Evolutionary conservation across 352 stramenopile genomes (phyloP), one percentile per base, ranked within the genome.

Genomic region (Pythium aristosporum): DNA sequence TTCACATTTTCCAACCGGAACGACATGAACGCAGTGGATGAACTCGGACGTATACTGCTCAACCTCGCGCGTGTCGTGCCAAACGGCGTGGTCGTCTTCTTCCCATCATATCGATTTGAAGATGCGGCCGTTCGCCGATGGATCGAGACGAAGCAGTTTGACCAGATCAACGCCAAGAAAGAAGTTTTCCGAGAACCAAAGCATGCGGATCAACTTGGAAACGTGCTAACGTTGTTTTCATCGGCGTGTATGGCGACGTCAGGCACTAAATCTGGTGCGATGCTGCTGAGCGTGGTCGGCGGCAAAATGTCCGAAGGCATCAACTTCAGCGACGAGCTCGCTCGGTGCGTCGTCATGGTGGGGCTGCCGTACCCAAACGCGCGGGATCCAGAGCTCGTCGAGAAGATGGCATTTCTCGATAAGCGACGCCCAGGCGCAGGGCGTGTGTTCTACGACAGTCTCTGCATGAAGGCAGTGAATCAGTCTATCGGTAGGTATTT

Each of bases 281-380:
- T 98, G 46, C 70, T 99, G 2, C 85, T 99, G 18, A 98, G 92
- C 63, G 97, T 99, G 0, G 96, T 99, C 28, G 97, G 97, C 13
- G 98, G 97, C 0, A 99, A 99, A 77, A 98, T 99, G 83, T 99
- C 92, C 3, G 98, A 99, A 85, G 98, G 98, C 28, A 99, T 99
- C 77, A 99, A 99, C 69, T 99, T 99, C 74, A 98, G 87, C 61
- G 94, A 99, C 69, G 96, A 99, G 9, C 85, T 99, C 57, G 97
- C 97, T 25, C 76, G 89, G 9, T 97, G 95, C 67, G 95, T 99
- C 28, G 85, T 99, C 15, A 98, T 99, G 76, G 96, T 99, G 30
- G 98, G 98, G 0, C 80, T 99, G 42, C 98, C 98, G 7, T 99
- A 99, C 76, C 92, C 98, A 46, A 98, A 99, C 69, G 90, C 96